Evolutionary conservation across 2,329 filamentous ascomycete genomes (phyloP), one percentile per base, ranked within the genome.

Genomic region (Aureobasidium leucospermi): DNA sequence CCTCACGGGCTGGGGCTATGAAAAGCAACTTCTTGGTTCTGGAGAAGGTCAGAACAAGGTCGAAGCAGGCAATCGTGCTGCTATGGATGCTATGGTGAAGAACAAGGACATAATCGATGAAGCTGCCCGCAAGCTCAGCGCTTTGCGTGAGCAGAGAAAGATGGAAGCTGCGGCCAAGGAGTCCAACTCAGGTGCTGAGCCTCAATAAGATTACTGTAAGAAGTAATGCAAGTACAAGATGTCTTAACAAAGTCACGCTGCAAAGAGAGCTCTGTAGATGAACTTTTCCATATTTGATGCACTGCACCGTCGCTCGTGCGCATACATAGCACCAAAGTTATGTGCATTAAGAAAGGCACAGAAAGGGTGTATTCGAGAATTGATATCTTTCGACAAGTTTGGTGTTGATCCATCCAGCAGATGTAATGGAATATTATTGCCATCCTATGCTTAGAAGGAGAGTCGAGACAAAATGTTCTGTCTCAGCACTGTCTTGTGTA

Each of bases 1-100:
- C 65, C 74, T 90, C 31, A 81, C 83, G 19, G 88, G 87, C 0
- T 88, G 85, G 78, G 88, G 87, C 4, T 84, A 87, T 70, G 79
- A 78, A 34, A 75, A 81, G 51, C 81, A 83, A 68, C 74, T 81
- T 60, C 72, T 92, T 6, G 88, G 85, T 0, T 78, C 76, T 46
- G 88, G 87, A 0, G 81, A 79, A 34, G 88, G 81, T 1, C 73
- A 83, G 63, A 83, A 80, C 58, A 90, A 90, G 73, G 83, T 81
- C 60, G 85, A 89, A 60, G 89, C 88, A 1, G 85, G 85, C 0
- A 76, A 81, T 13, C 85, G 81, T 64, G 88, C 88, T 1, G 89
- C 89, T 0, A 72, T 76, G 43, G 76, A 78, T 64, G 87, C 86
- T 0, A 67, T 92, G 68, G 75, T 79, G 43, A 85, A 67, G 45